Evolutionary conservation across 805 yeast genomes (phyloP), one percentile per base, ranked within the genome.

Genomic region (Yamadazyma sp.): DNA sequence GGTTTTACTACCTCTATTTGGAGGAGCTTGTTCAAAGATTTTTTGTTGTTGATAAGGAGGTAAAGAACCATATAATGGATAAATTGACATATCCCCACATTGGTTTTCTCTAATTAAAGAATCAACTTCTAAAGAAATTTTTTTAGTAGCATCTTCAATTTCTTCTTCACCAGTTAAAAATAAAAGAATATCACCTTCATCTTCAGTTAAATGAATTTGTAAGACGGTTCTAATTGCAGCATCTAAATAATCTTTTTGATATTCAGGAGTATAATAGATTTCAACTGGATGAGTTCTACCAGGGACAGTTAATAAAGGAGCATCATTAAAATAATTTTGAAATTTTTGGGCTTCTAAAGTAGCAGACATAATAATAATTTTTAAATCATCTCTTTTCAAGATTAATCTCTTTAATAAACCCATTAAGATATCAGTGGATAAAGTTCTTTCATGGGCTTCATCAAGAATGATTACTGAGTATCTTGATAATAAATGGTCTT

Each of bases 251-350:
- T 91, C 98, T 48, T 93, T 79, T 65, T 93, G 98, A 56, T 81
- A 88, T 59, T 93, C 98, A 13, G 97, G 96, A 0, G 98, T 93
- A 60, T 93, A 91, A 62, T 87, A 91, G 38, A 91, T 83, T 60
- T 93, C 98, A 30, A 91, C 98, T 0, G 98, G 98, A 56, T 80
- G 93, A 2, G 98, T 93, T 74, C 98, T 80, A 53, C 98, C 98
- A 2, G 98, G 97, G 30, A 91, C 98, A 0, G 97, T 95, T 43
- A 91, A 73, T 45, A 93, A 67, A 26, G 98, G 98, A 4, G 98
- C 97, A 53, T 82, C 79, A 55, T 81, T 76, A 68, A 93, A 91
- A 59, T 93, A 91, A 12, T 59, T 63, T 65, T 91, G 98, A 62
- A 89, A 91, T 69, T 91, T 93, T 59, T 88, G 93, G 3, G 98